phyloP scores from a whole-genome alignment of 208 protist species.

The Wallacemonas sp. region DNA sequence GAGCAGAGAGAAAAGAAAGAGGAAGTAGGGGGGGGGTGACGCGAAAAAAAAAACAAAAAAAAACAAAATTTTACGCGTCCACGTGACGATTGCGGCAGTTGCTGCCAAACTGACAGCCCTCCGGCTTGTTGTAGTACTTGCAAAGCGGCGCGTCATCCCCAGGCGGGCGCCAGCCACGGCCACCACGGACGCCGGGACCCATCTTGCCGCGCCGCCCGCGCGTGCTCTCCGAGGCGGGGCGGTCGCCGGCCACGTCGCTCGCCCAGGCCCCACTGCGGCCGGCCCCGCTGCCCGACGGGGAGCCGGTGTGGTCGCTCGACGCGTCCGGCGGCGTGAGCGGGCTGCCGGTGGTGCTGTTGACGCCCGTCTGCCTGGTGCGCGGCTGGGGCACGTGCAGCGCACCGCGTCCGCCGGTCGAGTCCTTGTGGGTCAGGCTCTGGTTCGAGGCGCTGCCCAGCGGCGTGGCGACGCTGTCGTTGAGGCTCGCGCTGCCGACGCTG shows the following conservation, averaged over 20 bases:
- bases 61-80: slow-evolving; percentile 22
- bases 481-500: background rate
- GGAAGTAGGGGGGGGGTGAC: too few relatives aligned
- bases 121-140: slow-evolving; percentile 34
- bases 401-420: background rate
- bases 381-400: slow-evolving; percentile 65
- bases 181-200: background rate
- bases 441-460: slow-evolving; percentile 6
- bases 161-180: slow-evolving; percentile 20
- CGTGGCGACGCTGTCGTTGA: slow-evolving; percentile 11
- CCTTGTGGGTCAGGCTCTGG: slow-evolving; percentile 13
- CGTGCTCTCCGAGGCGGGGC: background rate
- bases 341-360: slow-evolving; percentile 36
- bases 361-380: slow-evolving; percentile 46
- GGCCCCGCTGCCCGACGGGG: background rate
- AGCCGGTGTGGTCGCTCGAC: background rate
- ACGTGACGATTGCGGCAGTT: slow-evolving; percentile 43
- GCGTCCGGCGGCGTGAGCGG: slow-evolving; percentile 14
- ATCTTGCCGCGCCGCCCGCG: slow-evolving; percentile 2
- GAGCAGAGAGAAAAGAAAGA: too few relatives aligned
- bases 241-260: slow-evolving; percentile 1
- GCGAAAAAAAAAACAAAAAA: slow-evolving; percentile 3
- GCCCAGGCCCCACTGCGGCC: slow-evolving; percentile 14
- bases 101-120: slow-evolving; percentile 46
- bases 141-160: slow-evolving; percentile 30